Percentiles rank a stretch among this genome's conserved stretches.
These are phyloP conservation scores for Fusarium concolor DNA, from an alignment of 2,329 filamentous ascomycete genomes.

Conservation along the genomic window DNA sequence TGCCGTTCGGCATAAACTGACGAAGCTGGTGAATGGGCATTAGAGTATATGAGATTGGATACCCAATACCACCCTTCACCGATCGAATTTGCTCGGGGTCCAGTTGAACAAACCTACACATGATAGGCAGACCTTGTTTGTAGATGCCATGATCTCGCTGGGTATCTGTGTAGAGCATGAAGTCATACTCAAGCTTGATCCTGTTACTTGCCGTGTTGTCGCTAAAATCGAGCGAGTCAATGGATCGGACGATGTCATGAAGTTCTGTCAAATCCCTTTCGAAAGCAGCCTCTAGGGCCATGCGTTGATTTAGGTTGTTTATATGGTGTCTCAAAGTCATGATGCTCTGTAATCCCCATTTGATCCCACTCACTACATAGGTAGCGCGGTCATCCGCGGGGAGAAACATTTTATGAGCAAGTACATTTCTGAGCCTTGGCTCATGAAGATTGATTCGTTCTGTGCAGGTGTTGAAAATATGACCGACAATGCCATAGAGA, in stretches of 20 bases:
- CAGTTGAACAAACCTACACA: constrained; percentile 2
- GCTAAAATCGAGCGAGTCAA: background rate
- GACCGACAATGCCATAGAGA: background rate
- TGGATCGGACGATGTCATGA: background rate
- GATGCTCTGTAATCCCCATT: constrained; percentile 28
- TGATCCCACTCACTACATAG: constrained; percentile 21
- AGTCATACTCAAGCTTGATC: constrained; percentile 9
- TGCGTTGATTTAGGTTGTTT: background rate
- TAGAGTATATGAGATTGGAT: constrained; percentile 20
- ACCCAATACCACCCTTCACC: constrained; percentile 2
- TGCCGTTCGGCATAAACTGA: background rate
- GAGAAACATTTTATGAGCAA: accelerated
- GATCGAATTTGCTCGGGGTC: background rate
- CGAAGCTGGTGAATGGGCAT: constrained; percentile 3
- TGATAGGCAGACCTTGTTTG: background rate
- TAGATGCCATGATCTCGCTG: constrained; percentile 1
- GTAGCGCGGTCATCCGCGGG: background rate
- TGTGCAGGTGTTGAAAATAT: background rate
- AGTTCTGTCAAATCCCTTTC: constrained; percentile 9
- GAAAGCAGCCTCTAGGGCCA: background rate
- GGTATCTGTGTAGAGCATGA: constrained; percentile 29
- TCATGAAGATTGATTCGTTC: background rate
- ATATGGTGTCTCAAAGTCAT: constrained; percentile 4
- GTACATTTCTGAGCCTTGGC: accelerated
- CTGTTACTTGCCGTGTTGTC: background rate